A percentile compares a stretch with the other conserved stretches of the same genome.
phyloP scores from a whole-genome alignment of 2,329 filamentous ascomycete species.

The Fusarium compactum region DNA sequence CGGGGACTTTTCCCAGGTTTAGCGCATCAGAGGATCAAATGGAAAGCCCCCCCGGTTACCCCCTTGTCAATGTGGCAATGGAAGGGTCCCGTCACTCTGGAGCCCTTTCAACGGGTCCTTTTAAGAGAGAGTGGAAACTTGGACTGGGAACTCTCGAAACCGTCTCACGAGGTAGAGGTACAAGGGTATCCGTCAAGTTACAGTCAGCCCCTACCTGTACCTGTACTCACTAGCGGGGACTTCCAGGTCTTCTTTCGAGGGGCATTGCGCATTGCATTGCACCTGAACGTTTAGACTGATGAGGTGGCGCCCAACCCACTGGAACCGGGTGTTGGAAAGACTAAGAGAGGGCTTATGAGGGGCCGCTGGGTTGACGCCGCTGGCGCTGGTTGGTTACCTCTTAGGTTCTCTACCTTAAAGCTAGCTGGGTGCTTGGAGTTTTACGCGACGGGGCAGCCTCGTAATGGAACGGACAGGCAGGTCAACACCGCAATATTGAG shows the following conservation, averaged over 20 bases:
- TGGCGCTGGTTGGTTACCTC: slow-evolving; percentile 19
- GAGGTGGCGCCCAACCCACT: slow-evolving; percentile 40
- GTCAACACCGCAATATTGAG: slow-evolving; percentile 30
- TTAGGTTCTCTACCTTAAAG: neutral
- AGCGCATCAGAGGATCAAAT: slow-evolving; percentile 25
- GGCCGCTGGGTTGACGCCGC: slow-evolving; percentile 25
- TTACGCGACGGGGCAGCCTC: slow-evolving; percentile 39
- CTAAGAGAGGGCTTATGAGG: slow-evolving; percentile 17
- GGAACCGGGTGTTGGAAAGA: slow-evolving; percentile 17
- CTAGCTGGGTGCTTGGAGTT: slow-evolving; percentile 15
- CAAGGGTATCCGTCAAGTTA: neutral
- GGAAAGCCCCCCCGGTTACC: slow-evolving; percentile 21
- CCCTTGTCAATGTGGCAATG: slow-evolving; percentile 37
- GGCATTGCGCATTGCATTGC: neutral
- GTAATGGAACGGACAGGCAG: slow-evolving; percentile 31
- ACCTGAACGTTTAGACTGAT: slow-evolving; percentile 21
- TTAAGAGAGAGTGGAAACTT: slow-evolving; percentile 15
- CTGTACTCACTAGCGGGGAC: slow-evolving; percentile 21
- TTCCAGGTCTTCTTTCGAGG: slow-evolving; percentile 12
- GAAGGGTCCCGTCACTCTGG: slow-evolving; percentile 36
- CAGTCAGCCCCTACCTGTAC: neutral
- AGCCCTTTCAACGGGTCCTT: slow-evolving; percentile 32
- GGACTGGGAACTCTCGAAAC: slow-evolving; percentile 1
- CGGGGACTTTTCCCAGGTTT: neutral
- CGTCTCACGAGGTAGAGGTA: slow-evolving; percentile 35